Evolutionary conservation across 805 yeast genomes (phyloP).

Genomic region (Saccharomycopsis amapae): DNA sequence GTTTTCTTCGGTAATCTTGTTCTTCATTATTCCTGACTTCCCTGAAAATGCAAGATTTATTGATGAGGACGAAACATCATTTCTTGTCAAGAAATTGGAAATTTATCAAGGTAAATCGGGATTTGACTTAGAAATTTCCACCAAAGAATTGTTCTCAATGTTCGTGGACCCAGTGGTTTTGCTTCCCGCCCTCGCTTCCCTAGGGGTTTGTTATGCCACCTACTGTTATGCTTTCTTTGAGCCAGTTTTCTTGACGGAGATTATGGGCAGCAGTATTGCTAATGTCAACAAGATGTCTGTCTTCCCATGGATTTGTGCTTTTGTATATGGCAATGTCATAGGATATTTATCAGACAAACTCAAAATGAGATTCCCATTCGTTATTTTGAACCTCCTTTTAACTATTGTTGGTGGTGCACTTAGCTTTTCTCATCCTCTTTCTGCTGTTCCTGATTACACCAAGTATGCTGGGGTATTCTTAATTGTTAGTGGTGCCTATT

Average conservation of each 20-base stretch:
- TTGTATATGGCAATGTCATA: conserved; percentile 11
- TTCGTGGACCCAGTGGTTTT: conserved; percentile 28
- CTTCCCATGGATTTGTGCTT: conserved; percentile 20
- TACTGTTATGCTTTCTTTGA: conserved; percentile 21
- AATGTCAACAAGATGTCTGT: conserved; percentile 16
- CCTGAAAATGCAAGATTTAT: conserved; percentile 61
- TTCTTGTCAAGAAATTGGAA: conserved; percentile 52
- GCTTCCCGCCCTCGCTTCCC: conserved; percentile 15
- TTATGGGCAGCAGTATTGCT: conserved; percentile 11
- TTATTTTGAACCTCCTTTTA: conserved; percentile 29
- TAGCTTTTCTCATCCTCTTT: conserved; percentile 37
- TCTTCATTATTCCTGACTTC: conserved; percentile 59
- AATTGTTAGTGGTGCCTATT: conserved; percentile 47
- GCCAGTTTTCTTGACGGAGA: conserved; percentile 13
- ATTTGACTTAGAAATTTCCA: conserved; percentile 39
- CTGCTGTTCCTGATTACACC: conserved; percentile 25
- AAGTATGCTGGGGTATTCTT: conserved; percentile 59
- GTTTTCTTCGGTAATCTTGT: conserved; percentile 28
- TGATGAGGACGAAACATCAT: conserved; percentile 42
- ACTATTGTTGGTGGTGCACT: conserved; percentile 49
- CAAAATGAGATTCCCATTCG: conserved; percentile 39
- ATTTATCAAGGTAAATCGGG: conserved; percentile 45
- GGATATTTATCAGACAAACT: conserved; percentile 33
- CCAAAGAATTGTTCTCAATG: conserved; percentile 38
- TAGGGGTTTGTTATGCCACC: conserved; percentile 19